Percentiles rank a stretch among this genome's conserved stretches.
These are phyloP conservation scores for Trichosanthes truncata DNA, from an alignment of 306 rosid species.

Conservation along the genomic window DNA sequence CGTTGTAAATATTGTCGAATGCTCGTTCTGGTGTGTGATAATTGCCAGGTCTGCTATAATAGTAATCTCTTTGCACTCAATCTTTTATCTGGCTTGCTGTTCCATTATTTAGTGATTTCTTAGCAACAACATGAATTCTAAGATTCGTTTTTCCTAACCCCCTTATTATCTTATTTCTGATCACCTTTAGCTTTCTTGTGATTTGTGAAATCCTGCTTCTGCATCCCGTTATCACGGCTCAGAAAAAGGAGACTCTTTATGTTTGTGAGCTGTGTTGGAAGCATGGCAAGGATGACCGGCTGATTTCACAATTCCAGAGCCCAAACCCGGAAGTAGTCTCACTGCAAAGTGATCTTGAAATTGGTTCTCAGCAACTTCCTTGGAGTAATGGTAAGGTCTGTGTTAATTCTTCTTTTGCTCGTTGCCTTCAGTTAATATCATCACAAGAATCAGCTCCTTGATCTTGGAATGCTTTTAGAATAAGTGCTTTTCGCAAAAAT, in stretches of 20 bases:
- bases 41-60: constrained; percentile 58
- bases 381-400: constrained; percentile 70
- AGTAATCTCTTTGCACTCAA: neutral
- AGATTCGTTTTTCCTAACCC: neutral
- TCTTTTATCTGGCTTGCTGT: neutral
- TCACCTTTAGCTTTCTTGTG: neutral
- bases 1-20: constrained; percentile 76
- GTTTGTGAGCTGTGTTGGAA: constrained; percentile 81
- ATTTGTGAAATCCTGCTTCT: neutral
- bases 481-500: neutral
- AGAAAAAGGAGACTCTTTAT: constrained; percentile 36
- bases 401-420: constrained; percentile 1
- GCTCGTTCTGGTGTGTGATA: constrained; percentile 70
- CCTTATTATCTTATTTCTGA: neutral
- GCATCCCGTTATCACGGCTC: constrained; percentile 17
- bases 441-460: neutral
- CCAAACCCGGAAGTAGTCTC: constrained; percentile 22
- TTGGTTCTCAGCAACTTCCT: constrained; percentile 27
- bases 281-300: constrained; percentile 42
- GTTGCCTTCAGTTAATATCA: neutral
- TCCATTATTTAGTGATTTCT: neutral
- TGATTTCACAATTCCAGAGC: constrained; percentile 23
- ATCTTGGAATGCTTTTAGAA: neutral
- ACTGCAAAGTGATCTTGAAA: constrained; percentile 21
- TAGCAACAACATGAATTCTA: neutral